These are phyloP conservation scores for Nicotiana benthamiana DNA, from an alignment of 257 asterid species.

Conservation along the genomic window DNA sequence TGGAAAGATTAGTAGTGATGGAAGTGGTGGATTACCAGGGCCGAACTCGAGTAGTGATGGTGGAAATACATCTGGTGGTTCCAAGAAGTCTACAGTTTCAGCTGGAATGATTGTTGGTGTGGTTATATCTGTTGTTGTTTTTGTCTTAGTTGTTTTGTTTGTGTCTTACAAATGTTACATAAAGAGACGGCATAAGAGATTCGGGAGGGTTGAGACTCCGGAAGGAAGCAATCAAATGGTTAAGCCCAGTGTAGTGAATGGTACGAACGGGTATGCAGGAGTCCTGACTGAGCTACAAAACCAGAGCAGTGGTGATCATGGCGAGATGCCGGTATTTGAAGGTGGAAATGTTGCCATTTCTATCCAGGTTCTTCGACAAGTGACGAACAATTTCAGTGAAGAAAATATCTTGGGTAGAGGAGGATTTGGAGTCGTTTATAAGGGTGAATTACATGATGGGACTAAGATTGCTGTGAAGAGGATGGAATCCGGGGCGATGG, in stretches of 20 bases:
- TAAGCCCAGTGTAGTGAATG: slow-evolving; percentile 24
- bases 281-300: slow-evolving; percentile 54
- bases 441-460: slow-evolving; percentile 84
- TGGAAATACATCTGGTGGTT: slow-evolving; percentile 33
- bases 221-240: slow-evolving; percentile 51
- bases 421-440: slow-evolving; percentile 89
- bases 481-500: slow-evolving; percentile 85
- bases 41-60: slow-evolving; percentile 11
- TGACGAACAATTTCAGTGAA: slow-evolving; percentile 64
- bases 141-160: slow-evolving; percentile 46
- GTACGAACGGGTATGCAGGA: slow-evolving; percentile 37
- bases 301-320: slow-evolving; percentile 73
- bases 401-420: slow-evolving; percentile 74
- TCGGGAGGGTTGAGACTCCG: slow-evolving; percentile 41
- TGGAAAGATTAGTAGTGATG: slow-evolving; percentile 33
- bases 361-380: slow-evolving; percentile 73
- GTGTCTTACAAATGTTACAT: slow-evolving; percentile 63
- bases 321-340: slow-evolving; percentile 56
- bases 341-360: slow-evolving; percentile 77
- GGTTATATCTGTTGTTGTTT: slow-evolving; percentile 48
- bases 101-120: slow-evolving; percentile 72
- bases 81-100: slow-evolving; percentile 32
- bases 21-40: slow-evolving; percentile 26
- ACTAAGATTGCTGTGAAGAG: slow-evolving; percentile 91
- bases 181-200: slow-evolving; percentile 43